These are phyloP conservation scores for Beauveria sp. DNA, from an alignment of 2,329 filamentous ascomycete genomes.

Conservation along the genomic window DNA sequence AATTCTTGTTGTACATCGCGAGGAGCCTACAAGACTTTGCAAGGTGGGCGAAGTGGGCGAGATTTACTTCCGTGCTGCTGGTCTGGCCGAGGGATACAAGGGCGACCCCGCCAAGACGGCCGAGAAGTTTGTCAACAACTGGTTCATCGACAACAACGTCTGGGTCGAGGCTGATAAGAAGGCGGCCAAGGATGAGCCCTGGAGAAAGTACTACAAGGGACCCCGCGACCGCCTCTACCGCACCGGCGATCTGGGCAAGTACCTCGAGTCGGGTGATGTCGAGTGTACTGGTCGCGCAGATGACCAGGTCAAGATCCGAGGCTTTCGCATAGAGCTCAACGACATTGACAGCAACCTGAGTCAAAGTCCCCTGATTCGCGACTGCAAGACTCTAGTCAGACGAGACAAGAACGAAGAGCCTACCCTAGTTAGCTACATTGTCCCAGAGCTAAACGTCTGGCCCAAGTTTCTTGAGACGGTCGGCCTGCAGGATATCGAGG, in stretches of 20 bases:
- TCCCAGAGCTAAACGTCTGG: conserved; percentile 72
- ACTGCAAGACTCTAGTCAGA: conserved; percentile 75
- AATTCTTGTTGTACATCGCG: conserved; percentile 71
- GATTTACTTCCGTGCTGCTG: conserved; percentile 73
- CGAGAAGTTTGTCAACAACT: conserved; percentile 75
- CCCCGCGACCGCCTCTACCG: conserved; percentile 81
- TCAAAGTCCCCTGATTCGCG: conserved; percentile 65
- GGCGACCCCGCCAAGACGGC: conserved; percentile 48
- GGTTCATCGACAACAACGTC: conserved; percentile 69
- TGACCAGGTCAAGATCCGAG: conserved; percentile 89
- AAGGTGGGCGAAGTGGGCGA: conserved; percentile 76
- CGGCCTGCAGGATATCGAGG: conserved; percentile 45
- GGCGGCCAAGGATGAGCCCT: conserved; percentile 54
- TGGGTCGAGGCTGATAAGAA: conserved; percentile 61
- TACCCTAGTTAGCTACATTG: conserved; percentile 81
- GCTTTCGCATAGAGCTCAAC: conserved; percentile 88
- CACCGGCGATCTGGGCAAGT: conserved; percentile 78
- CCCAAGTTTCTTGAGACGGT: conserved; percentile 51
- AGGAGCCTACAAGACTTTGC: conserved; percentile 60
- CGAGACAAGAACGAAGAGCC: conserved; percentile 48
- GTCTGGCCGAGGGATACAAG: conserved; percentile 74
- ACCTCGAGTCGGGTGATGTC: conserved; percentile 58
- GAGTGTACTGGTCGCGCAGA: conserved; percentile 73
- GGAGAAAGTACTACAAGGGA: conserved; percentile 72
- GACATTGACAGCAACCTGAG: conserved; percentile 85